These are phyloP conservation scores for Cucurbita moschata DNA, from an alignment of 306 rosid species.

Conservation along the genomic window DNA sequence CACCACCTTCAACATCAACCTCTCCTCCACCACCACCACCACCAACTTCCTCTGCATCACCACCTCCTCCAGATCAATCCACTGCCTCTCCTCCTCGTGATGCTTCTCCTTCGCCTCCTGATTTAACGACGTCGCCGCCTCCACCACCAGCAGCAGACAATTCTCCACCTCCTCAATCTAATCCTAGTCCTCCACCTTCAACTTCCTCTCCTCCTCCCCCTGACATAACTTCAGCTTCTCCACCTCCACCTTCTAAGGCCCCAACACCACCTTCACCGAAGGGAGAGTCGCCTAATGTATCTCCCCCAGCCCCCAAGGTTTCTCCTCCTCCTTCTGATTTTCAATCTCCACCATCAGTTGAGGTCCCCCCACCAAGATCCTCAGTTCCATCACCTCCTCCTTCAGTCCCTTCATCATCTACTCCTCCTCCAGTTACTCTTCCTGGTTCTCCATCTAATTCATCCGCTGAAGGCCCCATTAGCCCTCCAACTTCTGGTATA, in stretches of 20 bases:
- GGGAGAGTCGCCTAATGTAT: constrained; percentile 28
- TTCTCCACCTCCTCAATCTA: constrained; percentile 49
- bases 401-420: constrained; percentile 39
- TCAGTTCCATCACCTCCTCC: constrained; percentile 51
- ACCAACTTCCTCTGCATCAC: constrained; percentile 8
- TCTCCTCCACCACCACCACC: constrained; percentile 20
- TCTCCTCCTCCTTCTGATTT: constrained; percentile 44
- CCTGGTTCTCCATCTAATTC: constrained; percentile 31
- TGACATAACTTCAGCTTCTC: constrained; percentile 20
- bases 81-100: constrained; percentile 30
- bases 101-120: constrained; percentile 32
- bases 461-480: constrained; percentile 13
- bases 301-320: constrained; percentile 31
- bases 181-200: constrained; percentile 26
- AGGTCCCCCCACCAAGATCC: constrained; percentile 20
- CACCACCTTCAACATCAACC: constrained; percentile 22
- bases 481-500: constrained; percentile 19
- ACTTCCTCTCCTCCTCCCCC: constrained; percentile 47
- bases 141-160: constrained; percentile 23
- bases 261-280: constrained; percentile 32
- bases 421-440: constrained; percentile 35
- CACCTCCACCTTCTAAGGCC: constrained; percentile 46
- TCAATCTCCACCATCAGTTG: constrained; percentile 32
- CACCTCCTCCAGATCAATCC: constrained; percentile 17
- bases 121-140: constrained; percentile 9